A percentile compares a stretch with the other conserved stretches of the same genome.
Evolutionary conservation across 2,329 filamentous ascomycete species (phyloP).

Genomic region (Dothistroma septosporum): DNA sequence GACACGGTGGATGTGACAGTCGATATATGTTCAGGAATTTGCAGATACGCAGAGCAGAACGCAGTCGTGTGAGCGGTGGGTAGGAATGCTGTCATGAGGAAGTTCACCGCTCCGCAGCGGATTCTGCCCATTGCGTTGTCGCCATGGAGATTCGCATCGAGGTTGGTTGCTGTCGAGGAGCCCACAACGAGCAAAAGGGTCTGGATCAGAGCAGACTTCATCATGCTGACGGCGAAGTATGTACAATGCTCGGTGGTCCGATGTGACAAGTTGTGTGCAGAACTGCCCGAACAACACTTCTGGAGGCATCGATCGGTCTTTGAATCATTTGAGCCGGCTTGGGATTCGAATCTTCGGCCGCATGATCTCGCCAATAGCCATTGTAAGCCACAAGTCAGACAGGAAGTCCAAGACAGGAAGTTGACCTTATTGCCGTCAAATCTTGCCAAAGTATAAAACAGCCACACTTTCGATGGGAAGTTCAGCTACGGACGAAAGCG

Average conservation of each 20-base stretch:
- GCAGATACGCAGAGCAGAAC: slow-evolving; percentile 8
- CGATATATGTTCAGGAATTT: slow-evolving; percentile 1
- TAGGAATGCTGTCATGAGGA: slow-evolving; percentile 6
- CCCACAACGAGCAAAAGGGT: background rate
- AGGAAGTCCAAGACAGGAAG: background rate
- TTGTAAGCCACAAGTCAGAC: background rate
- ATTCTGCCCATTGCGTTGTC: background rate
- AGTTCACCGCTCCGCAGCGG: slow-evolving; percentile 7
- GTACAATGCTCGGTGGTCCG: background rate
- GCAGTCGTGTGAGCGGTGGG: slow-evolving; percentile 6
- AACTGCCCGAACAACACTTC: background rate
- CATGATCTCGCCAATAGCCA: background rate
- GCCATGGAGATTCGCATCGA: background rate
- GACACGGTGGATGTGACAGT: background rate
- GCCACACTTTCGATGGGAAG: background rate
- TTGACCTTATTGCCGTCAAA: background rate
- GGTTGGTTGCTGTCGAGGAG: background rate
- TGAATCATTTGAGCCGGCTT: no score
- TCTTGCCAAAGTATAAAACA: background rate
- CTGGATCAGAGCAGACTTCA: background rate
- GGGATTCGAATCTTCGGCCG: background rate
- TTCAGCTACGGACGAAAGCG: background rate
- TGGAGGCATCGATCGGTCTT: background rate
- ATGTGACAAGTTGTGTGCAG: background rate
- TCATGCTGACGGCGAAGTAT: no score